A percentile compares a stretch with the other conserved stretches of the same genome.
Conservation (phyloP, 139 green algal species). For the Volvox africanus region DNA sequence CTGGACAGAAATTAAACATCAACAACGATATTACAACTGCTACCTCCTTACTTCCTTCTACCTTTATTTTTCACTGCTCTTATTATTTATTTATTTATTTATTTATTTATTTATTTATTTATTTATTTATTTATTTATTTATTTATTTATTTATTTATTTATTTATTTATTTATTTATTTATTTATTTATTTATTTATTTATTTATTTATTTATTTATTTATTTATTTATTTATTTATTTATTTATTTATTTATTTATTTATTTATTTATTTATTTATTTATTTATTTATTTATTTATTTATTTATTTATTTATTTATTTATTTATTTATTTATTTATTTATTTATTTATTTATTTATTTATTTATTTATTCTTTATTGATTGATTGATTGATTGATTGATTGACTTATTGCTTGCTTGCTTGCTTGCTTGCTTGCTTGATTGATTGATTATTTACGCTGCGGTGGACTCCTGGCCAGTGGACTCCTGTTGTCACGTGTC, state of each 20-base stretch:
- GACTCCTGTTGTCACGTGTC: too few species aligned
- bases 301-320: conserved; percentile 7
- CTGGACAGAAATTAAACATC: too few species aligned
- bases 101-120: too few species aligned
- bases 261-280: conserved; percentile 7
- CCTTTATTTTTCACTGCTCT: too few species aligned
- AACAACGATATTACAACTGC: too few species aligned
- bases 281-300: conserved; percentile 7
- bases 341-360: conserved; percentile 7
- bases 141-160: neutral
- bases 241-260: conserved; percentile 7
- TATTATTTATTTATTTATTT: too few species aligned
- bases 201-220: conserved; percentile 7
- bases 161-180: conserved; percentile 7
- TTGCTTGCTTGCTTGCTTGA: too few species aligned
- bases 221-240: conserved; percentile 7
- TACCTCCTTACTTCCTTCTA: too few species aligned
- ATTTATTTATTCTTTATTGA: neutral
- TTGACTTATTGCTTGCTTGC: too few species aligned
- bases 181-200: conserved; percentile 7
- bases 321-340: conserved; percentile 7
- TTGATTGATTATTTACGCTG: too few species aligned
- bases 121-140: too few species aligned
- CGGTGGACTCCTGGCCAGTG: too few species aligned
- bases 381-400: neutral